These are phyloP conservation scores for Blastocystis hominis DNA, from an alignment of 352 stramenopile species.

Conservation along the genomic window DNA sequence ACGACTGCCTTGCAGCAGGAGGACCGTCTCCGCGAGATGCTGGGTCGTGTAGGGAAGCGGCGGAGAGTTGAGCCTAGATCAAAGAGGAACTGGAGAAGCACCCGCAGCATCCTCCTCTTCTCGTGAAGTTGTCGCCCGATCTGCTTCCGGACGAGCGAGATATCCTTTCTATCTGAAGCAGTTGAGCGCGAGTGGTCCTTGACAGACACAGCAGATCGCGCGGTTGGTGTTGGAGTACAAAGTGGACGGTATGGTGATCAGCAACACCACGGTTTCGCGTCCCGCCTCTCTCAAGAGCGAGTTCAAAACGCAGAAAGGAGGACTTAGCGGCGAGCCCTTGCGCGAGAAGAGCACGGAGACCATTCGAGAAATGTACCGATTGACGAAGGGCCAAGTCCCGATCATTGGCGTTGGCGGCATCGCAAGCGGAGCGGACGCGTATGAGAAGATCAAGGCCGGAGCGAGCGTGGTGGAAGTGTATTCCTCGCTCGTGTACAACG, in stretches of 20 bases:
- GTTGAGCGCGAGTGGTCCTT: background rate
- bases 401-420: constrained; percentile 89
- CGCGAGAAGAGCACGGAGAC: constrained; percentile 82
- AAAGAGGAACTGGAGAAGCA: background rate
- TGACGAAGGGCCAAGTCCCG: constrained; percentile 80
- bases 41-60: background rate
- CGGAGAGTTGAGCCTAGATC: background rate
- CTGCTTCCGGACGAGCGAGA: constrained; percentile 82
- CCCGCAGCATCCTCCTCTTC: constrained; percentile 70
- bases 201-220: constrained; percentile 72
- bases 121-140: constrained; percentile 94
- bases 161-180: constrained; percentile 5
- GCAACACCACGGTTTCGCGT: constrained; percentile 86
- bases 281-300: constrained; percentile 71
- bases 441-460: constrained; percentile 91
- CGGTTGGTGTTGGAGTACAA: constrained; percentile 72
- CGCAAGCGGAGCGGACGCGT: constrained; percentile 81
- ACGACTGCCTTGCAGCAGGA: constrained; percentile 64
- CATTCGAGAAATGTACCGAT: constrained; percentile 78
- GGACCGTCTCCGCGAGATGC: constrained; percentile 28
- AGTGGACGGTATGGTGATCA: constrained; percentile 88
- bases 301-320: constrained; percentile 76
- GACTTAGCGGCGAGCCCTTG: constrained; percentile 85
- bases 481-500: constrained; percentile 80
- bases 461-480: constrained; percentile 87